phyloP scores from a whole-genome alignment of 2,329 filamentous ascomycete genomes.

The Penicillium verrucosum region DNA sequence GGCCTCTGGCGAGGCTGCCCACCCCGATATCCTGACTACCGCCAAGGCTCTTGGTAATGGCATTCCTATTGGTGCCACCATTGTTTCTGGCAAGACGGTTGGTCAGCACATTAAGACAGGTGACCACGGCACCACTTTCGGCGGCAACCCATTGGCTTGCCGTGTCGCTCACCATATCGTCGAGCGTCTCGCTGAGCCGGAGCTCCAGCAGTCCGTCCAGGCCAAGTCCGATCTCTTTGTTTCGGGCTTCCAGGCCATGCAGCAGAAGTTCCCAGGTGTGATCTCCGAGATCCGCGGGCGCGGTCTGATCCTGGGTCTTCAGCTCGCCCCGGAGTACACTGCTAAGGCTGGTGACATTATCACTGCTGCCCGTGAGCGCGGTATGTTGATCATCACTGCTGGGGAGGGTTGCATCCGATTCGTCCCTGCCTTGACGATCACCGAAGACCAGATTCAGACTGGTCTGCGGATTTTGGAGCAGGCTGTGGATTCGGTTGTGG shows the following conservation, averaged over 20 bases:
- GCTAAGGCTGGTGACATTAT: constrained; percentile 57
- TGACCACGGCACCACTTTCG: constrained; percentile 92
- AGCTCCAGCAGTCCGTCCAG: constrained; percentile 66
- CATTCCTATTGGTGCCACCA: constrained; percentile 86
- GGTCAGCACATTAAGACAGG: constrained; percentile 68
- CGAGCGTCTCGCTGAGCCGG: constrained; percentile 66
- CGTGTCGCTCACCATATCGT: constrained; percentile 85
- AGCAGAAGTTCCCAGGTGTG: constrained; percentile 63
- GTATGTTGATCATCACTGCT: constrained; percentile 85
- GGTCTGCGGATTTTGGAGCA: constrained; percentile 74
- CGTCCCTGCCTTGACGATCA: constrained; percentile 81
- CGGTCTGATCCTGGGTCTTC: constrained; percentile 82
- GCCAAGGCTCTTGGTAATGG: constrained; percentile 97
- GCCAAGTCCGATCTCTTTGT: constrained; percentile 63
- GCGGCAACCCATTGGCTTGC: constrained; percentile 83
- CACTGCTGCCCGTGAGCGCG: constrained; percentile 80
- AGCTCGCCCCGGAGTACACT: constrained; percentile 68
- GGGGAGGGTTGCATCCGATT: constrained; percentile 91
- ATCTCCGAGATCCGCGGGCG: constrained; percentile 76
- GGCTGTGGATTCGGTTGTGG: constrained; percentile 57
- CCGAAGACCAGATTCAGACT: constrained; percentile 72
- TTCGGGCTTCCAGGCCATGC: constrained; percentile 56
- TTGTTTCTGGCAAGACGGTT: constrained; percentile 61
- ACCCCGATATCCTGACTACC: constrained; percentile 90
- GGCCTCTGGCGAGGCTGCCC: constrained; percentile 59